These are phyloP conservation scores for Talaromyces marneffei DNA, from an alignment of 2,329 filamentous ascomycete genomes.

Conservation along the genomic window DNA sequence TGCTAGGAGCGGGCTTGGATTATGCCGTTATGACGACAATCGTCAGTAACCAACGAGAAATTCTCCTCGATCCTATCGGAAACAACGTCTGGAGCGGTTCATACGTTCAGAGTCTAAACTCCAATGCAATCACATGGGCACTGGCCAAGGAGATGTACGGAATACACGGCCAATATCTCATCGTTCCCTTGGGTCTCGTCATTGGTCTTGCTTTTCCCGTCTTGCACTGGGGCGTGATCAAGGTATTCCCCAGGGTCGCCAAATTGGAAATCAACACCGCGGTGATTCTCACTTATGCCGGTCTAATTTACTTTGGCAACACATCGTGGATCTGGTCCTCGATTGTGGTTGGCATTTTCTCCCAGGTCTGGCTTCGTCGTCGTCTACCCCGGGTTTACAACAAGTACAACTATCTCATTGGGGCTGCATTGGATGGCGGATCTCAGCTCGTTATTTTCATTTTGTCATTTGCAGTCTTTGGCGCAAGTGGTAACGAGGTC, in stretches of 20 bases:
- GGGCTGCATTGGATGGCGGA: slow-evolving; percentile 38
- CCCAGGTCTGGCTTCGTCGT: slow-evolving; percentile 34
- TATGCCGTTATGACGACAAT: slow-evolving; percentile 54
- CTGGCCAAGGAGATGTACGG: slow-evolving; percentile 52
- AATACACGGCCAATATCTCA: slow-evolving; percentile 37
- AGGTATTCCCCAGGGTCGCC: slow-evolving; percentile 16
- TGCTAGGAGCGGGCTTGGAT: slow-evolving; percentile 51
- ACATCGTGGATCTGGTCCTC: slow-evolving; percentile 21
- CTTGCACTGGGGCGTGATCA: slow-evolving; percentile 35
- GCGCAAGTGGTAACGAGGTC: slow-evolving; percentile 35
- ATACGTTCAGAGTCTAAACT: slow-evolving; percentile 41
- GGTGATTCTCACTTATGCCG: slow-evolving; percentile 17
- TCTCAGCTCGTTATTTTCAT: slow-evolving; percentile 39
- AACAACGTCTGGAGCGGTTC: slow-evolving; percentile 51
- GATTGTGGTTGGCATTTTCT: slow-evolving; percentile 20
- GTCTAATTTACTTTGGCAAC: slow-evolving; percentile 16
- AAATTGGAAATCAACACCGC: slow-evolving; percentile 19
- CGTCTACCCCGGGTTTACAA: slow-evolving; percentile 34
- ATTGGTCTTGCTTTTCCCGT: slow-evolving; percentile 45
- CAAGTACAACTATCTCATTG: slow-evolving; percentile 40
- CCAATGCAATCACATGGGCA: slow-evolving; percentile 38
- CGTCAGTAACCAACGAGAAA: slow-evolving; percentile 44
- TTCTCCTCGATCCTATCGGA: slow-evolving; percentile 44
- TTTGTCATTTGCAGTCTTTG: slow-evolving; percentile 41
- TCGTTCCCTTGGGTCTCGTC: slow-evolving; percentile 48